Conservation (phyloP, 1,284 basidiomycete genomes). For the Papiliotrema flavescens region DNA sequence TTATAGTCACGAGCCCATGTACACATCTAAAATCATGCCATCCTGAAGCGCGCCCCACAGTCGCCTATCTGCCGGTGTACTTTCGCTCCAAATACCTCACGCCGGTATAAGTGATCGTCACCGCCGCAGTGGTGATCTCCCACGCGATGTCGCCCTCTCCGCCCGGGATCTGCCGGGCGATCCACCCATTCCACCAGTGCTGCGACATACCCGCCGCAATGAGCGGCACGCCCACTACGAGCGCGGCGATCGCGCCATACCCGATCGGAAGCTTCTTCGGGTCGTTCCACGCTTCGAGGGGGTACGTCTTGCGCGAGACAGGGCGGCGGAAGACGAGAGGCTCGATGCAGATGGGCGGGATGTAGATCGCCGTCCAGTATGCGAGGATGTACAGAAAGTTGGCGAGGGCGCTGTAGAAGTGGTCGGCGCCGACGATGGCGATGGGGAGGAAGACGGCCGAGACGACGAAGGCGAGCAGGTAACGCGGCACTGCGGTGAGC, state of each 20-base stretch:
- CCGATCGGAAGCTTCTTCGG: slow-evolving; percentile 42
- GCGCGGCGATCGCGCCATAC: slow-evolving; percentile 32
- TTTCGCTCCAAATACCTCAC: slow-evolving; percentile 41
- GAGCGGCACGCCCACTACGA: slow-evolving; percentile 40
- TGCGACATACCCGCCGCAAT: slow-evolving; percentile 44
- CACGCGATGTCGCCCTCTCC: slow-evolving; percentile 42
- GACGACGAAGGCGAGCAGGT: slow-evolving; percentile 76
- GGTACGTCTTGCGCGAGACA: slow-evolving; percentile 35
- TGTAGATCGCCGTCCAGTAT: slow-evolving; percentile 48
- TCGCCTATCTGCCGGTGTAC: slow-evolving; percentile 34
- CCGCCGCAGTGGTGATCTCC: slow-evolving; percentile 33
- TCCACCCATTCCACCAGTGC: slow-evolving; percentile 49
- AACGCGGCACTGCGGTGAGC: slow-evolving; percentile 77
- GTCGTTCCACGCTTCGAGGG: slow-evolving; percentile 41
- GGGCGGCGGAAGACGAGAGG: slow-evolving; percentile 45
- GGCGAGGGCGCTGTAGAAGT: slow-evolving; percentile 40
- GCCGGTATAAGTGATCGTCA: slow-evolving; percentile 28
- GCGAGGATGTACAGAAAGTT: slow-evolving; percentile 48
- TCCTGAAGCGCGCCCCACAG: neutral
- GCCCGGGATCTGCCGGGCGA: slow-evolving; percentile 37
- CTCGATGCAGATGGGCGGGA: slow-evolving; percentile 43
- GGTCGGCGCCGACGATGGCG: slow-evolving; percentile 37
- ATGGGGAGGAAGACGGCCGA: slow-evolving; percentile 62
- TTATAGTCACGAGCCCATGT: no score
- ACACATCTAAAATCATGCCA: neutral